These are phyloP conservation scores for Sisymbrium altissimum DNA, from an alignment of 345 rosid genomes.

Conservation along the genomic window DNA sequence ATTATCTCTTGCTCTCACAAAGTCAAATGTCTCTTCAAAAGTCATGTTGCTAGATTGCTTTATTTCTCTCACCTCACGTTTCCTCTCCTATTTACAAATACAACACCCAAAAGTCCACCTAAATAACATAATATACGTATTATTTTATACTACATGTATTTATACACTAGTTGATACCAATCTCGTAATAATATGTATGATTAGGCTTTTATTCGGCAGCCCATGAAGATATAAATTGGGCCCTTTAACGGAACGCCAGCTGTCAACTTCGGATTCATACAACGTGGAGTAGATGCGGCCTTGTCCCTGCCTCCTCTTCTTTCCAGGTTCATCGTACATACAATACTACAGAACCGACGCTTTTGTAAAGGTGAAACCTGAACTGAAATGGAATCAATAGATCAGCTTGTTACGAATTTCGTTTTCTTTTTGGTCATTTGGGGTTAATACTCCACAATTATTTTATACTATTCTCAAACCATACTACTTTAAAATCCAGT, in stretches of 20 bases:
- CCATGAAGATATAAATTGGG: constrained; percentile 17
- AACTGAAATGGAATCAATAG: neutral
- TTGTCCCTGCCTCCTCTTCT: constrained; percentile 3
- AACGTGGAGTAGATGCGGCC: constrained; percentile 31
- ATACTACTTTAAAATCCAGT: neutral
- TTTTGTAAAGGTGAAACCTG: constrained; percentile 18
- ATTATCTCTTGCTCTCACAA: no score
- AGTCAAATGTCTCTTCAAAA: no score
- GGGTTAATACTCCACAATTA: neutral
- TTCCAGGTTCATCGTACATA: constrained; percentile 10
- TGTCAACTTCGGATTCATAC: neutral
- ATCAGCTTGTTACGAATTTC: neutral
- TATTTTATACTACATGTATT: no score
- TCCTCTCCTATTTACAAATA: constrained; percentile 5
- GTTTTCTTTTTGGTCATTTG: neutral
- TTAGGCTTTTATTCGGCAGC: constrained; percentile 8
- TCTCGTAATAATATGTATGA: neutral
- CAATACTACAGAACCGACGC: constrained; percentile 19
- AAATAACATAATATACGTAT: neutral
- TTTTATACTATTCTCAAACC: neutral
- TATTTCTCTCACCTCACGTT: constrained; percentile 10
- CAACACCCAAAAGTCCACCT: constrained; percentile 11
- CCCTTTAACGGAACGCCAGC: neutral
- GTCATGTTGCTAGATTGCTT: constrained; percentile 6
- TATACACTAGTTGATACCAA: no score